These are phyloP conservation scores for Pythium plurisporium DNA, from an alignment of 352 stramenopile genomes.

Conservation along the genomic window DNA sequence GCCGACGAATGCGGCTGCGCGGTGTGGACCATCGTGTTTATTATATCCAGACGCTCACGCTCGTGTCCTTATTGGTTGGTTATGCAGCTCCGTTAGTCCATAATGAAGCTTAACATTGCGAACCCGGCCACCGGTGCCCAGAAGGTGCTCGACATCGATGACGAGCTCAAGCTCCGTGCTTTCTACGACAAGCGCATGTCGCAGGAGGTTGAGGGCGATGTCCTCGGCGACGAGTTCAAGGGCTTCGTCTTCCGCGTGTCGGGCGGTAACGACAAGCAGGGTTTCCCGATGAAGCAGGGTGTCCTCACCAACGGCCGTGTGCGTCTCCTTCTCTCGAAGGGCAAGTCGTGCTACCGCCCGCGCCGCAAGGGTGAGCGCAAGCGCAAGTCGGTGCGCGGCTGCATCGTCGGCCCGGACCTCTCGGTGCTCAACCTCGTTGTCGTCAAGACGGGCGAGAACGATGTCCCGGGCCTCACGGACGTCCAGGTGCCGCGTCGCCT, in stretches of 20 bases:
- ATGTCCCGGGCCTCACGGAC: constrained; percentile 97
- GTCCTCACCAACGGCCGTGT: constrained; percentile 98
- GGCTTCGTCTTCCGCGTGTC: constrained; percentile 99
- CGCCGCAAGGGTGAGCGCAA: constrained; percentile 96
- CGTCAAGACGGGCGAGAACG: constrained; percentile 95
- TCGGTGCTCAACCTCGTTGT: constrained; percentile 99
- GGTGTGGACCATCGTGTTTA: neutral
- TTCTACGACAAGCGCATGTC: constrained; percentile 99
- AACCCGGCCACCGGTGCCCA: constrained; percentile 97
- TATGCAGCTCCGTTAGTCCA: constrained; percentile 25
- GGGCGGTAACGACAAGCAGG: constrained; percentile 99
- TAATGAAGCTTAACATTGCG: constrained; percentile 99
- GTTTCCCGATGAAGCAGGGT: constrained; percentile 99
- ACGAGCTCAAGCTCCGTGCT: constrained; percentile 98
- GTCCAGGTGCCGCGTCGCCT: constrained; percentile 95
- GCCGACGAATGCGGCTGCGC: neutral
- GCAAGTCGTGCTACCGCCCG: constrained; percentile 96
- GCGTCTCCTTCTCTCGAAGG: constrained; percentile 97
- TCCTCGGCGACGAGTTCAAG: constrained; percentile 99
- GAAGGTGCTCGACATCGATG: constrained; percentile 99
- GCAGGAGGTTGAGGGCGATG: constrained; percentile 98
- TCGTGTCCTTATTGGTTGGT: neutral
- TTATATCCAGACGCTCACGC: constrained; percentile 7
- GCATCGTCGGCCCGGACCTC: constrained; percentile 99
- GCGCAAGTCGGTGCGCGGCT: constrained; percentile 99